Conservation (phyloP, 1,284 basidiomycete species). For the Trichosporon sp. region DNA sequence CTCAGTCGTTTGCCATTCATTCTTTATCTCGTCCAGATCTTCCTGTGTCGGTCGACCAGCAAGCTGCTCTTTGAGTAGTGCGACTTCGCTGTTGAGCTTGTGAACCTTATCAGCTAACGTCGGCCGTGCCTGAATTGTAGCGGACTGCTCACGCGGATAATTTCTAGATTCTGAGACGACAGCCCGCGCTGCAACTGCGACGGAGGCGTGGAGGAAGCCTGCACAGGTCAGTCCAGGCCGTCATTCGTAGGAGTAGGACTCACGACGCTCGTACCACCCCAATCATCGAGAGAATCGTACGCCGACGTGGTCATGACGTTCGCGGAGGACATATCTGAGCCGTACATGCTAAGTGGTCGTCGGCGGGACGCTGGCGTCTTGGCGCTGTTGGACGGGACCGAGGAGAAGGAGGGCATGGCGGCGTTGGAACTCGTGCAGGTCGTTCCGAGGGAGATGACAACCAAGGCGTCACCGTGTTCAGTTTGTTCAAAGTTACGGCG, state of each 20-base stretch:
- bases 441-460: neutral
- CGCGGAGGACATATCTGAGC: neutral
- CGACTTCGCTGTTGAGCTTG: conserved; percentile 9
- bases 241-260: neutral
- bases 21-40: conserved; percentile 16
- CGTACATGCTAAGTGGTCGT: neutral
- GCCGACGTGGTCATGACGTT: neutral
- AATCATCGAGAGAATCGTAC: neutral
- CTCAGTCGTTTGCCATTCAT: conserved; percentile 28
- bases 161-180: conserved; percentile 1
- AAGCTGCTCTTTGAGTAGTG: conserved; percentile 6
- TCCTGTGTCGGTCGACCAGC: conserved; percentile 12
- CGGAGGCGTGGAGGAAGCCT: neutral
- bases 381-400: neutral
- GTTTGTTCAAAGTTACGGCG: neutral
- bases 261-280: neutral
- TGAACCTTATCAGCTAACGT: neutral
- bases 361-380: neutral
- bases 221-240: neutral
- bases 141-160: neutral
- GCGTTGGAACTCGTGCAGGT: neutral
- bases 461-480: neutral
- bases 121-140: neutral
- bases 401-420: neutral
- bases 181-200: neutral